phyloP scores from a whole-genome alignment of 805 yeast genomes.

The Candida tibetensis region DNA sequence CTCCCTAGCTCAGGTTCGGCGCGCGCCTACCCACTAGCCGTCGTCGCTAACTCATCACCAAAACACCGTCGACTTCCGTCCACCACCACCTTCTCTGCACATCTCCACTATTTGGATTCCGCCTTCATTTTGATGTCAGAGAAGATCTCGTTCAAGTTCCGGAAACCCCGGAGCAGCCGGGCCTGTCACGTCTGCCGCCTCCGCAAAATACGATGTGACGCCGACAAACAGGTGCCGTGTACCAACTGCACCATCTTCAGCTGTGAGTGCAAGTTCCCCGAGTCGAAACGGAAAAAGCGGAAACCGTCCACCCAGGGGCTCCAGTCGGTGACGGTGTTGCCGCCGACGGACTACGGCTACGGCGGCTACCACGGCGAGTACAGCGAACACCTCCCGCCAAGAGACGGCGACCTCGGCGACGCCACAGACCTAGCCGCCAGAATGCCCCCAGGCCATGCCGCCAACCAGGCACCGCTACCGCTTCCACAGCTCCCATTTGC shows the following conservation, averaged over 20 bases:
- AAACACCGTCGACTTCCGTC: constrained; percentile 1
- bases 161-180: not conserved
- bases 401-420: not conserved
- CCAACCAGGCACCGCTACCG: not conserved
- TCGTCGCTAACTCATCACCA: too few species aligned
- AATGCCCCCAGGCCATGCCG: too few species aligned
- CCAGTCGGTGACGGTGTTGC: too few species aligned
- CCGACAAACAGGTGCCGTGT: constrained; percentile 4
- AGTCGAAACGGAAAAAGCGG: constrained; percentile 4
- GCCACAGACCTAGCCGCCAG: too few species aligned
- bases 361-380: too few species aligned
- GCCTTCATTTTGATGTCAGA: not conserved
- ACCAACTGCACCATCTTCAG: constrained; percentile 10
- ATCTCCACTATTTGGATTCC: not conserved
- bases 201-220: constrained; percentile 2
- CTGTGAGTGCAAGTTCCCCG: constrained; percentile 9
- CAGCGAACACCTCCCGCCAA: not conserved
- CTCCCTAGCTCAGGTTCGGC: too few species aligned
- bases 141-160: not conserved
- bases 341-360: too few species aligned
- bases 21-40: too few species aligned
- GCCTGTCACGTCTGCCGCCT: constrained; percentile 1
- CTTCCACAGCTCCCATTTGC: not conserved
- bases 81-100: not conserved
- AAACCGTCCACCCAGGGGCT: too few species aligned